Base-by-base conservation (phyloP, 306 rosid genomes). In the Sindora glabra region DNA sequence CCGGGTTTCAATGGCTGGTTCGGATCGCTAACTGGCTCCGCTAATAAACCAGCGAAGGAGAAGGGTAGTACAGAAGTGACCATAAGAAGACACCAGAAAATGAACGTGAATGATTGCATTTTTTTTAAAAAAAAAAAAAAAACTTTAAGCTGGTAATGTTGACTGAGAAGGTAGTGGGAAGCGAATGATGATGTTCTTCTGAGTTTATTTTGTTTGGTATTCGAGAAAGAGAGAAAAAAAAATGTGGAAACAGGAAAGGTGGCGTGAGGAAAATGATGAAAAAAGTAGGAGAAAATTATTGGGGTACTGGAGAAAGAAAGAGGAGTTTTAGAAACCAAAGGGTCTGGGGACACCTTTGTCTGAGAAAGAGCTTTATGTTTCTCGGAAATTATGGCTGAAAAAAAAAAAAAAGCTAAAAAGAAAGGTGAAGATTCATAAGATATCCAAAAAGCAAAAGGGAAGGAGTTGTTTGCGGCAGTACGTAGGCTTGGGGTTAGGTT, bases 1-100 rank as follows among this genome's bases (percentile, higher is more conserved):
- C 81, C 89, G 1, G 91, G 95, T 17, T 83, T 63, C 8, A 79
- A 37, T 1, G 94, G 92, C 55, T 81, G 91, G 78, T 72, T 67
- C 1, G 80, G 81, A 49, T 76, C 69, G 58, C 40, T 59, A 0
- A 79, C 91, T 3, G 95, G 98, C 56, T 92, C 72, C 11, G 95
- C 62, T 3, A 89, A 75, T 42, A 92, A 23, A 55, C 79, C 78
- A 24, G 96, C 89, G 0, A 10, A 49, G 26, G 84, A 60, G 12
- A 40, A 9, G 16, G 51, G 65, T 5, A 54, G 25, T n/a, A 38
- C 14, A 5, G 70, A 58, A 16, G 63, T 25, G 8, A 69, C 37
- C 18, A 74, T 19, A 40, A 70, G 0, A 21, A 70, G 38, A 48
- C 53, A 59, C 38, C 50, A 17, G 5, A 72, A 53, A 30, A 56